A percentile compares a stretch with the other conserved stretches of the same genome.
Conservation (phyloP, 768 basidiomycete genomes). For the Candolleomyces aberdarensis region DNA sequence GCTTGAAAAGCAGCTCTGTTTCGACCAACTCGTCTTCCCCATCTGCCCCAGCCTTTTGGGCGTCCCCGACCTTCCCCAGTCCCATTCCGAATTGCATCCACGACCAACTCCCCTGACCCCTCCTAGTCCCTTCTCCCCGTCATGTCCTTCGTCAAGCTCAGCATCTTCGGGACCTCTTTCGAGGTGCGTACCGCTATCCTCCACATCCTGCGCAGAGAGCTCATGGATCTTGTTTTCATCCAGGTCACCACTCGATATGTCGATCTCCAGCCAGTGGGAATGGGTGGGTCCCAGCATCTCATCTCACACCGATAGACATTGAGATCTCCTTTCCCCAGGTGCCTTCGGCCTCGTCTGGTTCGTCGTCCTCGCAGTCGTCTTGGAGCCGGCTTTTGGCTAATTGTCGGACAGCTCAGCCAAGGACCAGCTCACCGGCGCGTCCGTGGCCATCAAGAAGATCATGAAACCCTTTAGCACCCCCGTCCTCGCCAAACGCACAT, state of each 20-base stretch:
- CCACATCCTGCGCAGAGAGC: constrained; percentile 9
- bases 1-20: constrained; percentile 18
- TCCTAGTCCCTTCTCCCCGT: constrained; percentile 2
- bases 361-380: constrained; percentile 17
- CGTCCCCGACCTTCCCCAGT: constrained; percentile 2
- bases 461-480: constrained; percentile 99
- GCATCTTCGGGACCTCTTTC: constrained; percentile 97
- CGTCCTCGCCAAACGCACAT: constrained; percentile 96
- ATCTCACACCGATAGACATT: constrained; percentile 10
- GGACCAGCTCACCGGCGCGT: constrained; percentile 89
- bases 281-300: constrained; percentile 62
- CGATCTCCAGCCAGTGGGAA: constrained; percentile 98
- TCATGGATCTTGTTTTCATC: constrained; percentile 13
- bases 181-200: constrained; percentile 52
- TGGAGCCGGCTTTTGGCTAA: constrained; percentile 6
- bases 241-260: constrained; percentile 98
- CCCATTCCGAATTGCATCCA: not conserved
- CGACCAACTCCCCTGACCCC: constrained; percentile 13
- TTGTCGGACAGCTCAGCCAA: constrained; percentile 71
- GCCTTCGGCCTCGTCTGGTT: constrained; percentile 99
- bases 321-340: constrained; percentile 41
- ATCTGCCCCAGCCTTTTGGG: constrained; percentile 3
- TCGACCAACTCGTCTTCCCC: constrained; percentile 6
- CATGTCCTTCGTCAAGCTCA: constrained; percentile 97
- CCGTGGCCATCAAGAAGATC: constrained; percentile 99